These are phyloP conservation scores for Trichoderma lentiforme DNA, from an alignment of 2,329 filamentous ascomycete genomes.

Conservation along the genomic window DNA sequence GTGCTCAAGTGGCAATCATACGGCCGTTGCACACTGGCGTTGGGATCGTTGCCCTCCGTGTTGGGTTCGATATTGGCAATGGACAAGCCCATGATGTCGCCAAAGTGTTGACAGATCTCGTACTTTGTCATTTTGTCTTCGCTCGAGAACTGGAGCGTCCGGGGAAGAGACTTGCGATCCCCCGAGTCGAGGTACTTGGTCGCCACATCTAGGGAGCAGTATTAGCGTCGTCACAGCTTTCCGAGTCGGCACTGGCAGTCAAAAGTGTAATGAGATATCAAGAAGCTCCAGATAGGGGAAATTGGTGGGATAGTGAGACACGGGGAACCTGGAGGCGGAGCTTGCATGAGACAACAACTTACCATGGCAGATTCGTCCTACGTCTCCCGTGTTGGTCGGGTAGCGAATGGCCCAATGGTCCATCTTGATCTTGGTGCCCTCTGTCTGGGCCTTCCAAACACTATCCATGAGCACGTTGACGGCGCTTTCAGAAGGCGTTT, in stretches of 20 bases:
- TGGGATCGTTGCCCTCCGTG: slow-evolving; percentile 68
- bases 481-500: slow-evolving; percentile 70
- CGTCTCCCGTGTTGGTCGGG: slow-evolving; percentile 86
- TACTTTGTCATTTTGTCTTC: slow-evolving; percentile 88
- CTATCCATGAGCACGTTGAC: slow-evolving; percentile 77
- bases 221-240: neutral
- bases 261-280: neutral
- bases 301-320: neutral
- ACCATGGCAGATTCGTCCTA: slow-evolving; percentile 72
- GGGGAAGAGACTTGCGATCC: slow-evolving; percentile 56
- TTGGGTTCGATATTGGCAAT: slow-evolving; percentile 66
- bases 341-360: slow-evolving; percentile 29
- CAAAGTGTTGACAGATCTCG: slow-evolving; percentile 76
- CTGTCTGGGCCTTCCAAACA: slow-evolving; percentile 69
- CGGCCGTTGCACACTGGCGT: slow-evolving; percentile 70
- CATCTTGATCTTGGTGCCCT: slow-evolving; percentile 64
- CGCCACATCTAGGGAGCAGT: slow-evolving; percentile 57
- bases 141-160: slow-evolving; percentile 77
- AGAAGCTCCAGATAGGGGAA: neutral
- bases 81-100: slow-evolving; percentile 73
- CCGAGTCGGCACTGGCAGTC: neutral
- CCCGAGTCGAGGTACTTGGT: slow-evolving; percentile 59
- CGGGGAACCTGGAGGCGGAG: slow-evolving; percentile 5
- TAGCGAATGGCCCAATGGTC: slow-evolving; percentile 83
- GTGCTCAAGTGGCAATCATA: slow-evolving; percentile 89